phyloP scores from a whole-genome alignment of 1,139 yeast genomes.

The Kodamaea sp. region DNA sequence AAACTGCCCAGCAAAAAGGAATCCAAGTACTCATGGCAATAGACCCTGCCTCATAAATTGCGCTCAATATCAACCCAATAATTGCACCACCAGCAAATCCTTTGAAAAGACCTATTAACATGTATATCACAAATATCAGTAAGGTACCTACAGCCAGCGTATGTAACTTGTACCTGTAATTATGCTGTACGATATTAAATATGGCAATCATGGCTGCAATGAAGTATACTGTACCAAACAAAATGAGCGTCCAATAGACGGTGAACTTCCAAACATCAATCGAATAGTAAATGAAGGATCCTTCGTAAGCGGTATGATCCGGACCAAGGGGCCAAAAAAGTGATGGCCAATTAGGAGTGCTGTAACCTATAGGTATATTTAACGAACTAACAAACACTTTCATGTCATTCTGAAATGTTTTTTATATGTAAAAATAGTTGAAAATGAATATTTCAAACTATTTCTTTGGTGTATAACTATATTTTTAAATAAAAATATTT shows the following conservation, averaged over 20 bases:
- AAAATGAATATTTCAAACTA: background rate
- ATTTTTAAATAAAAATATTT: background rate
- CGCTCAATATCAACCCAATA: slow-evolving; percentile 59
- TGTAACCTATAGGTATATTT: slow-evolving; percentile 74
- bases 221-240: slow-evolving; percentile 59
- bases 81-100: slow-evolving; percentile 72
- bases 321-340: slow-evolving; percentile 67
- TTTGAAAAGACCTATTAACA: slow-evolving; percentile 55
- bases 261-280: slow-evolving; percentile 85
- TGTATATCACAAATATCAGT: slow-evolving; percentile 43
- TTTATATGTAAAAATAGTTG: background rate
- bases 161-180: slow-evolving; percentile 20
- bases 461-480: background rate
- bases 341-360: slow-evolving; percentile 77
- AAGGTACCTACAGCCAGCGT: slow-evolving; percentile 18
- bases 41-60: slow-evolving; percentile 72
- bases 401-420: slow-evolving; percentile 16
- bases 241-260: slow-evolving; percentile 71
- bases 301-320: slow-evolving; percentile 36
- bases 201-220: slow-evolving; percentile 66
- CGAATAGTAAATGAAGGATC: slow-evolving; percentile 63
- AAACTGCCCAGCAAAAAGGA: slow-evolving; percentile 76
- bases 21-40: slow-evolving; percentile 92
- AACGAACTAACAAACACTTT: slow-evolving; percentile 37
- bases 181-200: slow-evolving; percentile 27